Percentiles rank a stretch among this genome's conserved stretches.
Evolutionary conservation across 805 yeast species (phyloP).

Genomic region (Lachancea kluyveri): DNA sequence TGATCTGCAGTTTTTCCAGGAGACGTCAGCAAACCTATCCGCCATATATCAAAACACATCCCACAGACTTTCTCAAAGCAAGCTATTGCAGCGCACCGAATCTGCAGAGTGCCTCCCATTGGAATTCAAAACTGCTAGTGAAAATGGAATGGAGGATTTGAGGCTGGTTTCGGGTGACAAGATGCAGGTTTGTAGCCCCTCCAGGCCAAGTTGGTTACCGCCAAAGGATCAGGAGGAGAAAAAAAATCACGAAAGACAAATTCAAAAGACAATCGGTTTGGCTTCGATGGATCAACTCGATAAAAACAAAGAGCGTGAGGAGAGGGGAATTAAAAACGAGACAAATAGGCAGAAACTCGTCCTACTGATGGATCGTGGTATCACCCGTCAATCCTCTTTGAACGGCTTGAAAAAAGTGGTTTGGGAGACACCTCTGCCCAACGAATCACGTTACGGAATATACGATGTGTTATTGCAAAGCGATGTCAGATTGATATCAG

Average conservation of each 20-base stretch:
- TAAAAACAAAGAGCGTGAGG: constrained; percentile 24
- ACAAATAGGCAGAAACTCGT: constrained; percentile 24
- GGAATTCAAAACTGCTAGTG: constrained; percentile 32
- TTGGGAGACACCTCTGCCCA: constrained; percentile 28
- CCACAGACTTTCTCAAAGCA: constrained; percentile 31
- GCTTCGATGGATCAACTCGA: constrained; percentile 30
- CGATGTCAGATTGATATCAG: constrained; percentile 18
- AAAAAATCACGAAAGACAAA: constrained; percentile 49
- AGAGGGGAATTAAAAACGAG: constrained; percentile 20
- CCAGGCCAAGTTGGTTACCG: constrained; percentile 69
- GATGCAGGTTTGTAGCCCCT: constrained; percentile 44
- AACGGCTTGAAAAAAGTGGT: constrained; percentile 19
- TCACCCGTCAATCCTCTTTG: constrained; percentile 29
- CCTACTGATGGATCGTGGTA: constrained; percentile 24
- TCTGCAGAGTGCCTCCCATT: constrained; percentile 34
- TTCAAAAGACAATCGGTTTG: constrained; percentile 35
- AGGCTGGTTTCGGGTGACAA: constrained; percentile 57
- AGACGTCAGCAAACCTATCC: constrained; percentile 36
- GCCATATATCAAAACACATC: constrained; percentile 37
- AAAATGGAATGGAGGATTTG: constrained; percentile 49
- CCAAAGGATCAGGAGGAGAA: constrained; percentile 53
- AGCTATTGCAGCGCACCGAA: constrained; percentile 32
- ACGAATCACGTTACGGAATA: constrained; percentile 17
- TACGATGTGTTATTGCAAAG: constrained; percentile 24
- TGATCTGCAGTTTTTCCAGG: constrained; percentile 28